Conservation (phyloP, 495 filamentous ascomycete genomes). For the Pyrenula aspistea region DNA sequence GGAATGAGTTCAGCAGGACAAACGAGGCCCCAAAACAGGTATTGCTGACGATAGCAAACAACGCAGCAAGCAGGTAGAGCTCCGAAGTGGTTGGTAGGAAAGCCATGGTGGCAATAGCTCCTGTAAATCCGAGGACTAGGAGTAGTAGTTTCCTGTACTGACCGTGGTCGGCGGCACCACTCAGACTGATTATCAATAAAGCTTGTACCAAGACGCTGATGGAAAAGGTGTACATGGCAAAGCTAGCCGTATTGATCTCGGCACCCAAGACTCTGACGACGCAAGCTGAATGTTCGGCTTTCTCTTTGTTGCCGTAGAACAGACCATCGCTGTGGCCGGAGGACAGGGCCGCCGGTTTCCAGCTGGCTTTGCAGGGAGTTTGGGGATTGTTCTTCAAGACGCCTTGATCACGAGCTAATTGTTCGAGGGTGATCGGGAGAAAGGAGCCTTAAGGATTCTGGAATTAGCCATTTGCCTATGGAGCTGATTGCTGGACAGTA, state of each 20-base stretch:
- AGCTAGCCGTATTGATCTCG: slow-evolving; percentile 91
- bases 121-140: slow-evolving; percentile 69
- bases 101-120: slow-evolving; percentile 73
- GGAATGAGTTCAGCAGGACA: slow-evolving; percentile 73
- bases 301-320: slow-evolving; percentile 3
- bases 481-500: slow-evolving; percentile 20
- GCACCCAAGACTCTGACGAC: slow-evolving; percentile 69
- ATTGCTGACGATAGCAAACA: slow-evolving; percentile 82
- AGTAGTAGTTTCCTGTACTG: slow-evolving; percentile 82
- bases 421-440: slow-evolving; percentile 92
- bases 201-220: slow-evolving; percentile 82
- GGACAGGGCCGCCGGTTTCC: slow-evolving; percentile 20
- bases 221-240: slow-evolving; percentile 97
- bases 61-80: slow-evolving; percentile 65
- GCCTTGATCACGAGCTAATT: slow-evolving; percentile 80
- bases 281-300: slow-evolving; percentile 28
- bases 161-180: slow-evolving; percentile 90
- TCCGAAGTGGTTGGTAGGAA: slow-evolving; percentile 67
- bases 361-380: slow-evolving; percentile 52
- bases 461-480: not conserved
- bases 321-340: slow-evolving; percentile 1
- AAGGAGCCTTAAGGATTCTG: slow-evolving; percentile 55
- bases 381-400: slow-evolving; percentile 64
- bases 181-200: slow-evolving; percentile 86
- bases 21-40: slow-evolving; percentile 82